phyloP scores from a whole-genome alignment of 192 early-diverging fungal genomes.

The Backusella morwellensis region DNA sequence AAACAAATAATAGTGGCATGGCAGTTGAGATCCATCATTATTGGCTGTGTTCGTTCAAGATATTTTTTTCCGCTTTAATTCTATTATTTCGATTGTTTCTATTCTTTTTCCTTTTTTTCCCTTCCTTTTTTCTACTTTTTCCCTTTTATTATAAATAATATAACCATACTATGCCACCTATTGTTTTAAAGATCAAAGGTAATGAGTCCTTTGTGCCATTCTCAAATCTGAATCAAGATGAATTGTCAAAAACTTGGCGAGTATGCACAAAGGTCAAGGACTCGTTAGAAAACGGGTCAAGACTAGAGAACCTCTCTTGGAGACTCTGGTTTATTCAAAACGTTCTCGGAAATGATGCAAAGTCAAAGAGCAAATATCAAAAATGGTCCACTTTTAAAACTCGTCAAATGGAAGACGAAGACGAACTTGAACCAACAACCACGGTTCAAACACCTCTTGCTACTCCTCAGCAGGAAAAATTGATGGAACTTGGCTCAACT shows the following conservation, averaged over 20 bases:
- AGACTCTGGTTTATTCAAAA: constrained; percentile 81
- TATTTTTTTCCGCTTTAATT: constrained; percentile 1
- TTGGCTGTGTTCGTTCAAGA: background rate
- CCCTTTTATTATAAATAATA: background rate
- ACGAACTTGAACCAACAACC: background rate
- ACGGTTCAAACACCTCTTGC: background rate
- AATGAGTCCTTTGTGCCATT: constrained; percentile 68
- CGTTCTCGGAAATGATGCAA: constrained; percentile 21
- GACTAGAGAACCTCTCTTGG: constrained; percentile 84
- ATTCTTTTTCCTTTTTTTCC: background rate
- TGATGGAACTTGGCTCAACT: background rate
- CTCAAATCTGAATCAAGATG: constrained; percentile 68
- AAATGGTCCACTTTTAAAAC: background rate
- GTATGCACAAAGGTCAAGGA: constrained; percentile 84
- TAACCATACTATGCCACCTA: constrained; percentile 52
- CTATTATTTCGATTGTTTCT: constrained; percentile 3
- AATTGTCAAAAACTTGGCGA: constrained; percentile 73
- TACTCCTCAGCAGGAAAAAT: background rate
- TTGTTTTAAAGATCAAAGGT: constrained; percentile 68
- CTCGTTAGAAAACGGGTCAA: constrained; percentile 73
- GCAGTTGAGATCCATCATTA: background rate
- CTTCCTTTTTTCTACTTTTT: background rate
- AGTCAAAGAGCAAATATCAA: background rate
- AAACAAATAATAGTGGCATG: background rate
- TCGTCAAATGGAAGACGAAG: background rate